These are phyloP conservation scores for Taiozyma onychis DNA, from an alignment of 1,139 yeast genomes.

Conservation along the genomic window DNA sequence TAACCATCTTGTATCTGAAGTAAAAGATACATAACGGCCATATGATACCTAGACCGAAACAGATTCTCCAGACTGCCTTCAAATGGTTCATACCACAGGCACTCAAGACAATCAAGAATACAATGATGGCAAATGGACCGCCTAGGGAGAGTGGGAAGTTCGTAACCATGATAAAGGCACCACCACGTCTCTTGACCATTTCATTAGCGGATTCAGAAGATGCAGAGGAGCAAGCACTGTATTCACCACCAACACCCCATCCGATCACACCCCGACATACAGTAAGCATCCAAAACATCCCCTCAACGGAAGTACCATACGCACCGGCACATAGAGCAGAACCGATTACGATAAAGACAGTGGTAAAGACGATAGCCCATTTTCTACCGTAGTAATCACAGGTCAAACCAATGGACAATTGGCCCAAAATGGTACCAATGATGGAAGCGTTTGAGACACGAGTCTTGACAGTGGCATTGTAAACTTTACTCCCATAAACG, in stretches of 20 bases:
- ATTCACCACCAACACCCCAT: slow-evolving; percentile 70
- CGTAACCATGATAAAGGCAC: slow-evolving; percentile 58
- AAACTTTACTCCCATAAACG: slow-evolving; percentile 35
- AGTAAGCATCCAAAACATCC: slow-evolving; percentile 73
- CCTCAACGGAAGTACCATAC: slow-evolving; percentile 43
- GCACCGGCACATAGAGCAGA: slow-evolving; percentile 53
- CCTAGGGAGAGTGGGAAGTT: slow-evolving; percentile 71
- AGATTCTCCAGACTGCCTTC: slow-evolving; percentile 64
- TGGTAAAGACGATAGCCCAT: slow-evolving; percentile 51
- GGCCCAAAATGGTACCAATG: slow-evolving; percentile 57
- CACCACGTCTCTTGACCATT: slow-evolving; percentile 55
- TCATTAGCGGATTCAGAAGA: slow-evolving; percentile 69
- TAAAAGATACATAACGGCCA: slow-evolving; percentile 72
- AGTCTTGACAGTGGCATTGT: slow-evolving; percentile 41
- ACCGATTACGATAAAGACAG: slow-evolving; percentile 48
- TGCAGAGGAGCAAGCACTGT: slow-evolving; percentile 65
- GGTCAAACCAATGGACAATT: slow-evolving; percentile 46
- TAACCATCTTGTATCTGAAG: slow-evolving; percentile 67
- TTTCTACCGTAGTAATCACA: slow-evolving; percentile 56
- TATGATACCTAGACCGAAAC: slow-evolving; percentile 68
- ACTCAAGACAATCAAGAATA: slow-evolving; percentile 61
- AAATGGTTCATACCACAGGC: slow-evolving; percentile 46
- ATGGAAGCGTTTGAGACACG: slow-evolving; percentile 53
- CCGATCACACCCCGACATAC: slow-evolving; percentile 66
- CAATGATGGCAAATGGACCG: slow-evolving; percentile 67